Evolutionary conservation across 495 filamentous ascomycete genomes (phyloP), one percentile per base, ranked within the genome.

Genomic region (Aspergillus mulundensis): DNA sequence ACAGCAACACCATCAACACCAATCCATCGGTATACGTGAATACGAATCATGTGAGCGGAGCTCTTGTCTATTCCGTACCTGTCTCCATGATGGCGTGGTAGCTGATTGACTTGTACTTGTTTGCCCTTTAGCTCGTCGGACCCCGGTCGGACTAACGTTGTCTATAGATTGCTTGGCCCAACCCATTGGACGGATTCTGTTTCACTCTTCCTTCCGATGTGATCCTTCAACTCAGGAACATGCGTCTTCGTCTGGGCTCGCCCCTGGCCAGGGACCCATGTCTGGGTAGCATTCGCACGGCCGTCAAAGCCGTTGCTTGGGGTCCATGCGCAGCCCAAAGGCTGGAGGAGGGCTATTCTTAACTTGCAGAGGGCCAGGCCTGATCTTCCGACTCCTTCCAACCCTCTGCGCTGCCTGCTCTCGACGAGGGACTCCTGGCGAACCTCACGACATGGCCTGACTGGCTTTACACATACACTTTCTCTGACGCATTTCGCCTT

Each of bases 121-220:
- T 36, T 10, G 32, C 32, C 12, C 3, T 4, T 14, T 36, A 36
- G 32, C 32, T 15, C 2, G 5, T 14, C 12, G 32, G 32, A 36
- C 32, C 32, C 32, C 12, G 2, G 32, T 36, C 32, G 12, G 32
- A 36, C 32, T 36, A 36, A 10, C 5, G 11, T 36, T 14, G 8
- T 36, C 32, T 36, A 36, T 50, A 57, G 41, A 34, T 38, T 41
- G 39, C 39, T 50, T 18, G 25, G 44, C 45, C 52, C 41, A 24
- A 40, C 39, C 28, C 50, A 60, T 56, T 60, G 54, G 54, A 49
- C 47, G 43, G 45, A 54, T 34, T 50, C n/a, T 53, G 59, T 61
- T 61, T 61, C 59, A 61, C 53, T 14, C 30, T 10, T 36, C 8
- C 11, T 14, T 36, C 12, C 32, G 32, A 6, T 36, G 8, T 11